phyloP scores from a whole-genome alignment of 345 rosid genomes.

The Laguncularia racemosa region DNA sequence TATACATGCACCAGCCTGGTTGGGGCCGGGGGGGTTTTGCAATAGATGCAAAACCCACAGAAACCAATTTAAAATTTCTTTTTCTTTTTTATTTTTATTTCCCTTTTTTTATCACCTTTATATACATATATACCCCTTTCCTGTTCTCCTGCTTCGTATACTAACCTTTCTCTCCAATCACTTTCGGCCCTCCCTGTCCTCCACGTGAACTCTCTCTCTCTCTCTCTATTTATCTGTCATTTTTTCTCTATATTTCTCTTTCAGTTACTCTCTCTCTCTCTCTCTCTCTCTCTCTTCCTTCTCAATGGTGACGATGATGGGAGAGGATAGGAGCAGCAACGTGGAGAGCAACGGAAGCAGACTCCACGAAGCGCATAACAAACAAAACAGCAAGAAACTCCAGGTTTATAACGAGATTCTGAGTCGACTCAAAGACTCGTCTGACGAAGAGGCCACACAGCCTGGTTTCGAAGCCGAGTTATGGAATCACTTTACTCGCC shows the following conservation, averaged over 20 bases:
- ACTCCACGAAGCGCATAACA: constrained; percentile 1
- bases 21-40: no score
- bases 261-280: not conserved
- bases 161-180: no score
- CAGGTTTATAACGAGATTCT: constrained; percentile 68
- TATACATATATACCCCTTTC: no score
- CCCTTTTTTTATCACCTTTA: no score
- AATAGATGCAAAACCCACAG: no score
- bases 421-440: constrained; percentile 54
- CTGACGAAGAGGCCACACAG: constrained; percentile 35
- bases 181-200: no score
- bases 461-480: constrained; percentile 78
- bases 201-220: not conserved
- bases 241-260: not conserved
- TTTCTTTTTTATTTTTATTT: no score
- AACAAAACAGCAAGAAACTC: constrained; percentile 35
- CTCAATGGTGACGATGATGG: constrained; percentile 11
- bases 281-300: not conserved
- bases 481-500: constrained; percentile 87
- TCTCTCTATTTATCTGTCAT: not conserved
- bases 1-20: no score
- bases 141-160: no score
- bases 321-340: not conserved
- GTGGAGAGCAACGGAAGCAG: constrained; percentile 8
- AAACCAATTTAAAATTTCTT: no score